phyloP scores from a whole-genome alignment of 495 filamentous ascomycete genomes.

The Stereocaulon alpinum region DNA sequence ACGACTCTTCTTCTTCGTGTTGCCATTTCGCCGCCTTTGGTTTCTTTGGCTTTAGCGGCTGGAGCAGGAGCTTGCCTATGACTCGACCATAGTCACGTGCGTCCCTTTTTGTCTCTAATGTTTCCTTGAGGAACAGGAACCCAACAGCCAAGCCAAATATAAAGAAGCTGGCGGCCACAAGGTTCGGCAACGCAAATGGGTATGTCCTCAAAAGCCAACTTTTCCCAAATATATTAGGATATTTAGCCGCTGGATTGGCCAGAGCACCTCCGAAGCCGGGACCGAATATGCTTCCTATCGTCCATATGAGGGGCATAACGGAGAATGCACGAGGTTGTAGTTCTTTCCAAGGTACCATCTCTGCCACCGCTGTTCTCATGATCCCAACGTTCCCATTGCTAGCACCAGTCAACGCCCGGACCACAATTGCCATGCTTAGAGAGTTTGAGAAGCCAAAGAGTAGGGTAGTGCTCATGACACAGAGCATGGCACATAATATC shows the following conservation, averaged over 20 bases:
- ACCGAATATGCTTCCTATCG: slow-evolving; percentile 75
- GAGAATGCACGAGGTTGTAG: slow-evolving; percentile 75
- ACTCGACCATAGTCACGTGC: slow-evolving; percentile 57
- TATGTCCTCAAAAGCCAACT: slow-evolving; percentile 57
- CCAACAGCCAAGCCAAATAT: slow-evolving; percentile 60
- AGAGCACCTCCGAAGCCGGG: slow-evolving; percentile 80
- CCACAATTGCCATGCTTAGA: slow-evolving; percentile 58
- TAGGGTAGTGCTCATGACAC: slow-evolving; percentile 62
- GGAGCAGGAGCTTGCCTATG: slow-evolving; percentile 43
- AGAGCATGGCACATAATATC: slow-evolving; percentile 58
- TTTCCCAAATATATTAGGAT: slow-evolving; percentile 57
- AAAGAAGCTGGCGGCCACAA: slow-evolving; percentile 64
- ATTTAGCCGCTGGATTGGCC: slow-evolving; percentile 60
- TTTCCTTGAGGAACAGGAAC: slow-evolving; percentile 68
- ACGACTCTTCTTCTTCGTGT: slow-evolving; percentile 34
- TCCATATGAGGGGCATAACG: slow-evolving; percentile 74
- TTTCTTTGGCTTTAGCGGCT: slow-evolving; percentile 26
- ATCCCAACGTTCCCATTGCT: slow-evolving; percentile 74
- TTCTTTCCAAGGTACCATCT: slow-evolving; percentile 73
- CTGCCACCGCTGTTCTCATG: slow-evolving; percentile 70
- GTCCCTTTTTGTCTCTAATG: slow-evolving; percentile 53
- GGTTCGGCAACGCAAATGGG: slow-evolving; percentile 75
- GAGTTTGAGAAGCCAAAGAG: slow-evolving; percentile 69
- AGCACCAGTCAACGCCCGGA: slow-evolving; percentile 57
- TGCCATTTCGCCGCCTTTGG: slow-evolving; percentile 18